Conservation (phyloP, 441 rosid species). For the Iberis amara region DNA sequence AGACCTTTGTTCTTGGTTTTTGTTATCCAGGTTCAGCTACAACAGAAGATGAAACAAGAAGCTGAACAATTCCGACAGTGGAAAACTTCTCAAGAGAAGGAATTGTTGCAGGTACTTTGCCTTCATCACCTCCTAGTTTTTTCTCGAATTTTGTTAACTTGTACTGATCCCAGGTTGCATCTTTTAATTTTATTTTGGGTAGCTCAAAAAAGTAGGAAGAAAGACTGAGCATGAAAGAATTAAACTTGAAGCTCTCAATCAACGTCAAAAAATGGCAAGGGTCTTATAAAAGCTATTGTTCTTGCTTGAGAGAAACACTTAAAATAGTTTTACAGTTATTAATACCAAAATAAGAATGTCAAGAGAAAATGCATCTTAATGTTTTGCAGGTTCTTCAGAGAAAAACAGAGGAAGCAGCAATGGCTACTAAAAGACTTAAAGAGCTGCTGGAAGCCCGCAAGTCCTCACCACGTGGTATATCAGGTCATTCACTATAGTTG, state of each 20-base stretch:
- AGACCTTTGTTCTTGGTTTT: conserved; percentile 8
- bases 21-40: conserved; percentile 55
- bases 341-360: neutral
- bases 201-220: conserved; percentile 70
- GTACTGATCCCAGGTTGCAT: conserved; percentile 8
- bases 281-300: neutral
- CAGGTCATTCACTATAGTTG: conserved; percentile 32
- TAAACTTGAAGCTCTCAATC: conserved; percentile 61
- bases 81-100: conserved; percentile 68
- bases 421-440: conserved; percentile 63
- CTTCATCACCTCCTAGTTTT: conserved; percentile 2
- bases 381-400: conserved; percentile 68
- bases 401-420: conserved; percentile 66
- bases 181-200: conserved; percentile 22
- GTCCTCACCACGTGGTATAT: conserved; percentile 36
- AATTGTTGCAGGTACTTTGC: conserved; percentile 49
- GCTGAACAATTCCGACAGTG: conserved; percentile 71
- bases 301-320: neutral
- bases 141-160: neutral
- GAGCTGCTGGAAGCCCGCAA: conserved; percentile 62
- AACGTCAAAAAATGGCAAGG: conserved; percentile 57
- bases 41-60: conserved; percentile 65
- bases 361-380: conserved; percentile 18
- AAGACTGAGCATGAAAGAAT: conserved; percentile 60
- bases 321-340: neutral